phyloP scores from a whole-genome alignment of 2,329 filamentous ascomycete genomes.

The Neonectria hederae region DNA sequence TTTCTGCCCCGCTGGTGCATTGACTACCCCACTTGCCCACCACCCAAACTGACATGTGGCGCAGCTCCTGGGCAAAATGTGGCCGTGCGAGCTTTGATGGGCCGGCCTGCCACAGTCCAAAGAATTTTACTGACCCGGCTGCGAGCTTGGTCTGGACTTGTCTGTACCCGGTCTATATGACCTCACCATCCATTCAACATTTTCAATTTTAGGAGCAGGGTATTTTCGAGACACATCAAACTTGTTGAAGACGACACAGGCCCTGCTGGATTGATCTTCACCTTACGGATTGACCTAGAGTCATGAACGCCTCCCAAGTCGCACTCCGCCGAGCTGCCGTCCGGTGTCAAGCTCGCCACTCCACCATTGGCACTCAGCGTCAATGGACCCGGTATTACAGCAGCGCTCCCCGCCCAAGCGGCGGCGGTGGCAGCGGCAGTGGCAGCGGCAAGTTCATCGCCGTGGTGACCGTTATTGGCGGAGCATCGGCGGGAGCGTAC shows the following conservation, averaged over 20 bases:
- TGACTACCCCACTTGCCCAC: constrained; percentile 26
- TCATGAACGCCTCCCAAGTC: constrained; percentile 46
- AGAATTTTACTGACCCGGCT: constrained; percentile 43
- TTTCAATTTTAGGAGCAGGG: constrained; percentile 19
- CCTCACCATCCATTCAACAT: constrained; percentile 37
- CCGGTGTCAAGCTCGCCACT: constrained; percentile 35
- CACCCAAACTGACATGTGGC: constrained; percentile 21
- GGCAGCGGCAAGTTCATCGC: constrained; percentile 43
- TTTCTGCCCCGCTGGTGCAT: constrained; percentile 16
- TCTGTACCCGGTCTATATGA: constrained; percentile 33
- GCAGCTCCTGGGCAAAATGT: constrained; percentile 3
- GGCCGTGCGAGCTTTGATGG: constrained; percentile 10
- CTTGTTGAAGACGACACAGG: neutral
- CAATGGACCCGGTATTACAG: constrained; percentile 47
- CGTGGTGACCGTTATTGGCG: constrained; percentile 49
- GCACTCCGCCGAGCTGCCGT: constrained; percentile 44
- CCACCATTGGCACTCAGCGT: constrained; percentile 33
- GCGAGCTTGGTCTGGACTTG: neutral
- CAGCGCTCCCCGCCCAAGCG: constrained; percentile 31
- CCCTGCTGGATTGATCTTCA: neutral
- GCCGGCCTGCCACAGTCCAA: constrained; percentile 33
- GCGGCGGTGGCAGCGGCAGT: constrained; percentile 26
- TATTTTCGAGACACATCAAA: neutral
- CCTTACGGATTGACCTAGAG: constrained; percentile 1
- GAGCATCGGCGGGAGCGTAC: constrained; percentile 51